Conservation (phyloP, 257 asterid genomes). For the Solanum neorickii region DNA sequence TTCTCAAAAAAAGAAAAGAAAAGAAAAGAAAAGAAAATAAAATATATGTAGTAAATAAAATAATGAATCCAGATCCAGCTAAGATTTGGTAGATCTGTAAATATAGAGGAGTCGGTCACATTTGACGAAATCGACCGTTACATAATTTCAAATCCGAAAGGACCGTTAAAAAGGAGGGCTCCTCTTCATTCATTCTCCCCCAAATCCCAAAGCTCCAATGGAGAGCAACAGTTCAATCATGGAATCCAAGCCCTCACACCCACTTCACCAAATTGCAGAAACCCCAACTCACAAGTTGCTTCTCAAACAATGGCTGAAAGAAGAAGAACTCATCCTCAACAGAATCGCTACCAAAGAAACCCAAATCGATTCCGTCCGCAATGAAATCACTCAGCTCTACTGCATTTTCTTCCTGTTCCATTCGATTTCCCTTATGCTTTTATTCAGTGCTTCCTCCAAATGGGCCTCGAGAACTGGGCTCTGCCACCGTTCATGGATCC, state of each 20-base stretch:
- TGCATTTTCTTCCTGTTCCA: conserved; percentile 89
- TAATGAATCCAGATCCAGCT: background rate
- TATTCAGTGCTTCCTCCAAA: conserved; percentile 46
- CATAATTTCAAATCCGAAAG: conserved; percentile 13
- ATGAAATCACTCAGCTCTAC: conserved; percentile 69
- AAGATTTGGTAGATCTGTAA: background rate
- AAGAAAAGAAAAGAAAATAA: too few species aligned
- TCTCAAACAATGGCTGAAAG: conserved; percentile 91
- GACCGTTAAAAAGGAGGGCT: conserved; percentile 29
- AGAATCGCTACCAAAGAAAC: conserved; percentile 68
- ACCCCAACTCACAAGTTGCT: conserved; percentile 86
- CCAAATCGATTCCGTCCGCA: conserved; percentile 58
- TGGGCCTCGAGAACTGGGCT: background rate
- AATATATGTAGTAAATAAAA: too few species aligned
- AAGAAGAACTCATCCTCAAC: conserved; percentile 72
- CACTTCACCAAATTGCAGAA: conserved; percentile 76
- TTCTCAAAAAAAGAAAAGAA: too few species aligned
- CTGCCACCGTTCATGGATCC: conserved; percentile 54
- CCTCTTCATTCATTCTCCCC: background rate
- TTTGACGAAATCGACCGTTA: conserved; percentile 34
- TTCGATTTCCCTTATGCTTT: conserved; percentile 67
- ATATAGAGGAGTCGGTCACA: background rate
- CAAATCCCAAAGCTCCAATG: conserved; percentile 6
- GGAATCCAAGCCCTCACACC: conserved; percentile 46
- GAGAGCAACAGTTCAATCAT: conserved; percentile 18